Evolutionary conservation across 2,329 filamentous ascomycete species (phyloP).

Genomic region (Didymella pinodella): DNA sequence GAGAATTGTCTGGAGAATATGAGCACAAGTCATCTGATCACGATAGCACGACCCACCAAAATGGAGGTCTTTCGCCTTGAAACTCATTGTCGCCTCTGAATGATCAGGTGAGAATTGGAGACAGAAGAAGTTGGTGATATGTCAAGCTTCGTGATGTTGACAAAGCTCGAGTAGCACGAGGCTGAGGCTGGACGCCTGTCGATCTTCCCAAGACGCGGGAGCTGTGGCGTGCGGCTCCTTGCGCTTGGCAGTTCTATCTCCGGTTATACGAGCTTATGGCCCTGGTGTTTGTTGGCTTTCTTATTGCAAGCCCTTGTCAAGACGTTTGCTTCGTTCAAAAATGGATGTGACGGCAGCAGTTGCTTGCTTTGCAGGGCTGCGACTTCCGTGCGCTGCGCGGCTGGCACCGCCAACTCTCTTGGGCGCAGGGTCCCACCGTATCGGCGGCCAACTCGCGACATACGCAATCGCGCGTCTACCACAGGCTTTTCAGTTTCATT

Average conservation of each 20-base stretch:
- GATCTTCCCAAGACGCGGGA: slow-evolving; percentile 16
- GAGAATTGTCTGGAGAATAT: slow-evolving; percentile 58
- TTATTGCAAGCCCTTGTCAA: neutral
- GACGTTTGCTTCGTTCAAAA: neutral
- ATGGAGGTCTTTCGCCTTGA: slow-evolving; percentile 74
- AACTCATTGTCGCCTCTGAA: slow-evolving; percentile 52
- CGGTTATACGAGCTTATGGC: slow-evolving; percentile 14
- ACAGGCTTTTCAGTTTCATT: slow-evolving; percentile 20
- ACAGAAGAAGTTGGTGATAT: neutral
- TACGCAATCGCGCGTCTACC: slow-evolving; percentile 33
- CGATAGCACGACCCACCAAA: slow-evolving; percentile 59
- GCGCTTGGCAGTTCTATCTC: slow-evolving; percentile 21
- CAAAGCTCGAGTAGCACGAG: slow-evolving; percentile 14
- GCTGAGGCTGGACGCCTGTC: slow-evolving; percentile 21
- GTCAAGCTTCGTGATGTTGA: slow-evolving; percentile 1
- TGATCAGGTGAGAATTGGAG: neutral
- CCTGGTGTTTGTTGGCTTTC: neutral
- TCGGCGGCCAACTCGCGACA: slow-evolving; percentile 22
- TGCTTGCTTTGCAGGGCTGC: slow-evolving; percentile 17
- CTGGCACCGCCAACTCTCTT: slow-evolving; percentile 23
- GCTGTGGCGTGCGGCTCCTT: slow-evolving; percentile 20
- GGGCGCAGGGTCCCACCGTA: slow-evolving; percentile 24
- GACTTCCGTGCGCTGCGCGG: slow-evolving; percentile 20
- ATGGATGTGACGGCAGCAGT: slow-evolving; percentile 1
- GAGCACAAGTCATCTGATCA: slow-evolving; percentile 45